Evolutionary conservation across 2,329 filamentous ascomycete genomes (phyloP), one percentile per base, ranked within the genome.

Genomic region (Colletotrichum tanaceti): DNA sequence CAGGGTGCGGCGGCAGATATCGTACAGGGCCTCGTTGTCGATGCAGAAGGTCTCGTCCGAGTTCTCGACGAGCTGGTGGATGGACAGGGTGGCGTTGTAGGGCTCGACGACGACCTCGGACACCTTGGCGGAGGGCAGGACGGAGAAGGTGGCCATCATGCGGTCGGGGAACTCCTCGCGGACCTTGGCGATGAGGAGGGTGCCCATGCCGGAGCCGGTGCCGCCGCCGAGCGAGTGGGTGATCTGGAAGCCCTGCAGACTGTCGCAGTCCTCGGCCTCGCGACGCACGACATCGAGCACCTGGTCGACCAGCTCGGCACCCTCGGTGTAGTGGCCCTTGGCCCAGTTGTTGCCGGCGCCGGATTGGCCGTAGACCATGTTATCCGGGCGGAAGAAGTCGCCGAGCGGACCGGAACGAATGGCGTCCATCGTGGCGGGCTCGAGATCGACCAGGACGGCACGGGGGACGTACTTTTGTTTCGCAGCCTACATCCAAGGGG

Each of bases 341-440:
- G 96, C 96, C 96, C 96, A 99, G 90, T 98, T 98, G 93, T 99
- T 99, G 85, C 96, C 96, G 82, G 96, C 96, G 89, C 95, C 95
- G 77, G 95, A 98, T 87, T 98, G 96, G 77, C 96, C 96, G 84
- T 98, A 98, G 80, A 98, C 93, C 86, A 98, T 98, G 92, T 98
- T 99, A 87, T 99, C 96, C 80, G 96, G 96, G 73, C 96, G 94
- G 93, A 99, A 98, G 76, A 98, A 94, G 87, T 98, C 92, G 77
- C 96, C 96, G 82, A 98, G 98, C 74, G 96, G 95, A 83, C 96
- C 95, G 76, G 95, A 93, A 82, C 95, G 95, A 86, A 99, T 94
- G 75, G 96, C 95, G 78, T 99, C 96, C 95, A 98, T 98, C 84
- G 96, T 98, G 85, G 95, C 96, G 75, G 96, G 96, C 89, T 99